Base-by-base conservation (phyloP, 2,329 filamentous ascomycete genomes). In the Fusarium neocosmosporiellum region DNA sequence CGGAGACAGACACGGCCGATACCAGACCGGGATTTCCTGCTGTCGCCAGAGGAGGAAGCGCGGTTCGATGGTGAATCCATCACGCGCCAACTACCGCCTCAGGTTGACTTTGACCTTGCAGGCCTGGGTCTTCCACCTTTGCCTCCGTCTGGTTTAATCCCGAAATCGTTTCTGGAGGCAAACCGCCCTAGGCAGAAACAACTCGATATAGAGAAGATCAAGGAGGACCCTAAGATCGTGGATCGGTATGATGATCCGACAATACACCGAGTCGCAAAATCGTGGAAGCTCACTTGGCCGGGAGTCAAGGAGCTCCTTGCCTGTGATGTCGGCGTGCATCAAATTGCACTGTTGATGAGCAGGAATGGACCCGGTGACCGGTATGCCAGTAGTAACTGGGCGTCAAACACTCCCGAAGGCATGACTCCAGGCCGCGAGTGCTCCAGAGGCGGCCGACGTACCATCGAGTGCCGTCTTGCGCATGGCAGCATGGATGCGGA, bases 391-490 rank as follows among this genome's bases (percentile, higher is more conserved):
- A 57, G 60, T 55, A 77, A 75, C 66, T 76, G 73, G 75, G 50
- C 77, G 80, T 58, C 13, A 20, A 13, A 27, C 54, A n/a, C 72
- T 6, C 7, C 20, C 39, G 14, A 22, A 55, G 43, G 34, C 59
- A 16, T 27, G 50, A 41, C 11, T 2, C 20, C 8, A 2, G 58
- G 22, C 16, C 5, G 33, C 6, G 4, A 7, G 9, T 16, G 16
- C 24, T n/a, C 24, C 24, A 13, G 6, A 16, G 3, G 5, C 14
- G 3, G 22, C 16, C 24, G 11, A 7, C 24, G 50, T 54, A 81
- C 80, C 13, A 22, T 85, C 53, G 83, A 85, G 77, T 81, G 82
- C 59, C 82, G 83, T 50, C 80, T 82, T 69, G 83, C 79, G 0
- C 70, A 63, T 8, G 81, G 82, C 1, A 76, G 79, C 4, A 64